Evolutionary conservation across 2,329 filamentous ascomycete genomes (phyloP).

Genomic region (Hypoxylon sp.): DNA sequence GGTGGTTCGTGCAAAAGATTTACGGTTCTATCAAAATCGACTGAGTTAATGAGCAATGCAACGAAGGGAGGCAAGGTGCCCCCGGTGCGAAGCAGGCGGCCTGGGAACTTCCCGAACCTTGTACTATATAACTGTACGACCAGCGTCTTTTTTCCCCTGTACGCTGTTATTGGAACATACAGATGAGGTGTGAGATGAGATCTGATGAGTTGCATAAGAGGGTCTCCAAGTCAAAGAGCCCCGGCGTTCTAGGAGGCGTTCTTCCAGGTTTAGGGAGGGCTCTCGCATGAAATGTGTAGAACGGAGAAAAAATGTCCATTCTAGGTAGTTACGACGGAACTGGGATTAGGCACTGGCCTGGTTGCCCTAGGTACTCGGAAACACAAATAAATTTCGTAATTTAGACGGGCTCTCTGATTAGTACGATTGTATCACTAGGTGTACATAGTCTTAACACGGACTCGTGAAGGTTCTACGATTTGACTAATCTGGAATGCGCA

Average conservation of each 20-base stretch:
- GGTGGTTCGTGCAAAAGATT: constrained; percentile 93
- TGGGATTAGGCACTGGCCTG: constrained; percentile 9
- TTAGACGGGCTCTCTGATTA: background rate
- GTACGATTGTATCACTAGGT: background rate
- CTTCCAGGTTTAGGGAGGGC: constrained; percentile 34
- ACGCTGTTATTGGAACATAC: constrained; percentile 20
- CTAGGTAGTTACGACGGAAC: constrained; percentile 15
- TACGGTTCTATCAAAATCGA: constrained; percentile 99
- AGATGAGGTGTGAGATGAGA: constrained; percentile 17
- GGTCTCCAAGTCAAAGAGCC: constrained; percentile 25
- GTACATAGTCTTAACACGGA: background rate
- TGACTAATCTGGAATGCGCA: background rate
- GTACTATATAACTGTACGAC: constrained; percentile 43
- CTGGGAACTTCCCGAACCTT: constrained; percentile 1
- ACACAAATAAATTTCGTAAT: constrained; percentile 24
- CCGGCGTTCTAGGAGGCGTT: constrained; percentile 39
- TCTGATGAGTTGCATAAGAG: constrained; percentile 38
- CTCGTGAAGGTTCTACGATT: background rate
- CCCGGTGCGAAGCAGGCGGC: background rate
- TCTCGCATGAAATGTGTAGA: constrained; percentile 27
- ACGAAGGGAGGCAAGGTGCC: background rate
- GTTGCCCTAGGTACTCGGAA: constrained; percentile 16
- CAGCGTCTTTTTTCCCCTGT: constrained; percentile 21
- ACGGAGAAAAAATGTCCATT: constrained; percentile 19
- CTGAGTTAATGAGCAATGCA: constrained; percentile 58